phyloP scores from a whole-genome alignment of 306 rosid species.

The Ormosia semicastrata region DNA sequence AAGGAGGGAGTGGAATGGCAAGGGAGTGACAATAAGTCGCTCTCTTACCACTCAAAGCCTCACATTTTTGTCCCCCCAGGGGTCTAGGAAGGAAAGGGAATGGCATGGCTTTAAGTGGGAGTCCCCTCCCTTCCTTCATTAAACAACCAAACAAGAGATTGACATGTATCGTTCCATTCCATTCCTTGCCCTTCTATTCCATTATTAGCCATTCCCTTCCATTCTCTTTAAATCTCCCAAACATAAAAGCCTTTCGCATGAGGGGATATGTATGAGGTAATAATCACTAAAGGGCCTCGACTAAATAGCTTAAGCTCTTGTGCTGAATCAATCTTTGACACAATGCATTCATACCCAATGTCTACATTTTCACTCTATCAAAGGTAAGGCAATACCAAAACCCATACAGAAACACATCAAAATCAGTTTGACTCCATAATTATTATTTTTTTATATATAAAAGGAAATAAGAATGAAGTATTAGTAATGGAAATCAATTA shows the following conservation, averaged over 20 bases:
- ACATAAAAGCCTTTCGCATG: background rate
- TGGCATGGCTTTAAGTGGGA: no score
- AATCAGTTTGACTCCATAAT: background rate
- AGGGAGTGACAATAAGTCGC: no score
- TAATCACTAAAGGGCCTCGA: background rate
- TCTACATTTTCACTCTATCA: constrained; percentile 21
- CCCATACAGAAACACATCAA: background rate
- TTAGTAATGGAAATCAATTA: background rate
- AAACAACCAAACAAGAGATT: no score
- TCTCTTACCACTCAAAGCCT: no score
- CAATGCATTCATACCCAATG: constrained; percentile 5
- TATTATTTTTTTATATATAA: background rate
- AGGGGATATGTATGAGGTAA: background rate
- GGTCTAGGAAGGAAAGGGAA: no score
- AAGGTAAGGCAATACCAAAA: background rate
- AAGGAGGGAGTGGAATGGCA: no score
- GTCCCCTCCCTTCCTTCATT: no score
- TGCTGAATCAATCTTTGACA: background rate
- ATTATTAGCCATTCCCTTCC: no score
- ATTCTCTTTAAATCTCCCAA: no score
- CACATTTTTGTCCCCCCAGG: no score
- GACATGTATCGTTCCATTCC: no score
- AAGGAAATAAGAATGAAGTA: background rate
- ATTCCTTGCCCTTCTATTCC: no score
- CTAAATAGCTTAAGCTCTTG: background rate